phyloP scores from a whole-genome alignment of 768 basidiomycete species.

The Rhodosporidiobolus sp. region DNA sequence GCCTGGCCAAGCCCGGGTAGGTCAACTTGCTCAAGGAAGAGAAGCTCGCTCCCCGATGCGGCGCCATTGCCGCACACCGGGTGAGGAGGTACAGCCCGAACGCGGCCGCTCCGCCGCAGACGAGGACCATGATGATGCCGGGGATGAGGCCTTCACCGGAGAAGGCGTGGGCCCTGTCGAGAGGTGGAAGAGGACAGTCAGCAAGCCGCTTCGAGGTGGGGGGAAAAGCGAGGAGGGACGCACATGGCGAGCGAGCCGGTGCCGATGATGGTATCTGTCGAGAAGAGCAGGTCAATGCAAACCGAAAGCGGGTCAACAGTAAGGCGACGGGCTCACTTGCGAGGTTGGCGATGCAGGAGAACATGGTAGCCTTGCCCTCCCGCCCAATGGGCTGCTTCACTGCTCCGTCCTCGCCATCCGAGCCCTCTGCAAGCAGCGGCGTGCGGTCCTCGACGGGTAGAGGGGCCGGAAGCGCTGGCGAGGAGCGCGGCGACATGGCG shows the following conservation, averaged over 20 bases:
- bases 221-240: neutral
- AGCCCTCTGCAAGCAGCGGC: neutral
- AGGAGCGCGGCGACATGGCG: neutral
- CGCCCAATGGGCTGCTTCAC: neutral
- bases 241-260: conserved; percentile 24
- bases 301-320: neutral
- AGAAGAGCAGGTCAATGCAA: neutral
- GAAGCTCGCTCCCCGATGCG: conserved; percentile 74
- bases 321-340: conserved; percentile 3
- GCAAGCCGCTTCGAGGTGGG: neutral
- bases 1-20: conserved; percentile 61
- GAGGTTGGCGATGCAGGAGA: conserved; percentile 59
- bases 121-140: conserved; percentile 78
- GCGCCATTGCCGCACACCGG: conserved; percentile 71
- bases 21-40: conserved; percentile 79
- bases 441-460: conserved; percentile 4
- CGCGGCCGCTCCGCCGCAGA: conserved; percentile 69
- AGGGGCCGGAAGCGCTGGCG: neutral
- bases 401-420: neutral
- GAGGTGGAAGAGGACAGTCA: neutral
- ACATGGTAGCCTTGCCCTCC: conserved; percentile 63
- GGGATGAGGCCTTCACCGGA: conserved; percentile 86
- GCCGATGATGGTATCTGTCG: conserved; percentile 28
- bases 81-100: conserved; percentile 89
- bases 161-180: conserved; percentile 58